These are phyloP conservation scores for Tephrocybe sp. DNA, from an alignment of 768 basidiomycete species.

Conservation along the genomic window DNA sequence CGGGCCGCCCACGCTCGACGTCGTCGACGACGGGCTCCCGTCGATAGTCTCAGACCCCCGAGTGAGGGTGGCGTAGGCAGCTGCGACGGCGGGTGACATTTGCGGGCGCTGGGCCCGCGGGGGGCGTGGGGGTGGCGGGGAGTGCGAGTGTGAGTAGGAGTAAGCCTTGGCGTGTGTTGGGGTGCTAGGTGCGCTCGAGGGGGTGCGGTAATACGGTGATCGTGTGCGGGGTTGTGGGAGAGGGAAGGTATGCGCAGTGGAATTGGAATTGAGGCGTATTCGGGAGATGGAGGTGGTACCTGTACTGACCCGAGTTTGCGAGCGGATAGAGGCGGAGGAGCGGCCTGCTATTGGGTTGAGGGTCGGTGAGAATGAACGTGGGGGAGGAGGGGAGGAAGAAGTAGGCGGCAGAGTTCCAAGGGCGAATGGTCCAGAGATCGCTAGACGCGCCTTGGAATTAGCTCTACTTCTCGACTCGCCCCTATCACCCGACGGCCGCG, in stretches of 20 bases:
- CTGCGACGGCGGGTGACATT: not conserved
- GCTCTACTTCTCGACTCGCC: conserved; percentile 9
- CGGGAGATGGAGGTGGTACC: not conserved
- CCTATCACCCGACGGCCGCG: conserved; percentile 19
- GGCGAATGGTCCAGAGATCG: conserved; percentile 47
- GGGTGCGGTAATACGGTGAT: not conserved
- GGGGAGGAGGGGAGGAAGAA: conserved; percentile 15
- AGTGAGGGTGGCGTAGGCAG: not conserved
- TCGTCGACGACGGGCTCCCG: conserved; percentile 3
- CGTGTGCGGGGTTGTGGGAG: conserved; percentile 1
- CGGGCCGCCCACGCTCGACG: conserved; percentile 1
- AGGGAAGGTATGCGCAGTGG: conserved; percentile 7
- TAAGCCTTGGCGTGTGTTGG: conserved; percentile 10
- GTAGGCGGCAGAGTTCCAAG: conserved; percentile 33
- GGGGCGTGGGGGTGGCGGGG: not conserved
- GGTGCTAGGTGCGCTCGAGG: conserved; percentile 7
- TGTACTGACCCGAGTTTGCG: too few species aligned
- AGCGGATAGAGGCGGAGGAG: conserved; percentile 16
- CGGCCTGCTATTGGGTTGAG: conserved; percentile 9
- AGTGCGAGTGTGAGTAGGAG: conserved; percentile 7
- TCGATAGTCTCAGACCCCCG: too few species aligned
- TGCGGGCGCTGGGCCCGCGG: not conserved
- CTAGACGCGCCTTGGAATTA: conserved; percentile 24
- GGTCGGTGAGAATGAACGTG: conserved; percentile 12
- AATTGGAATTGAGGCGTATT: conserved; percentile 14